Evolutionary conservation across 2,329 filamentous ascomycete species (phyloP).

Genomic region (Arthrobotrys conoides): DNA sequence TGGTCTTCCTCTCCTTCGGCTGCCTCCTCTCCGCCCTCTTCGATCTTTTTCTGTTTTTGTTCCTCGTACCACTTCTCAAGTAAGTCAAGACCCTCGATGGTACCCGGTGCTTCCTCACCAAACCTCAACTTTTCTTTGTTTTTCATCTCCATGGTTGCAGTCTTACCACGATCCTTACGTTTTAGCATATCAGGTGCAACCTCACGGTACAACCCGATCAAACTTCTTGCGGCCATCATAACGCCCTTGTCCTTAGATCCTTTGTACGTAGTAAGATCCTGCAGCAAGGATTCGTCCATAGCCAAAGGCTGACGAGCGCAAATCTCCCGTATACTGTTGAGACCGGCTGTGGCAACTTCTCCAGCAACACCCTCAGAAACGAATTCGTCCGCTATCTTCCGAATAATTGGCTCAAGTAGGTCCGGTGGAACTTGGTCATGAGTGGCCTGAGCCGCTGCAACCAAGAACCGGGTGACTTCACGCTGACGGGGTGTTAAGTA

Average conservation of each 20-base stretch:
- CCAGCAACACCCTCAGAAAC: slow-evolving; percentile 93
- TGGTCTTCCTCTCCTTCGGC: slow-evolving; percentile 73
- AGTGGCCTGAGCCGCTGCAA: slow-evolving; percentile 89
- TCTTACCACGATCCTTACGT: slow-evolving; percentile 91
- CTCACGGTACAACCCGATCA: slow-evolving; percentile 91
- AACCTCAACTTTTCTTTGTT: slow-evolving; percentile 82
- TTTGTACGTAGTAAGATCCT: slow-evolving; percentile 94
- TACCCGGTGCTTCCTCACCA: slow-evolving; percentile 83
- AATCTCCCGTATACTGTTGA: slow-evolving; percentile 95
- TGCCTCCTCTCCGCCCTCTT: slow-evolving; percentile 79
- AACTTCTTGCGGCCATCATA: slow-evolving; percentile 97
- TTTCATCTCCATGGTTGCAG: slow-evolving; percentile 85
- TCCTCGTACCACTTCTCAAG: slow-evolving; percentile 95
- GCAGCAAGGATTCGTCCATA: slow-evolving; percentile 94
- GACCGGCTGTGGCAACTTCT: slow-evolving; percentile 89
- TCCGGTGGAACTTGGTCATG: slow-evolving; percentile 94
- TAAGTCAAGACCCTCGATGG: slow-evolving; percentile 91
- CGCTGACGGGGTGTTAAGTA: slow-evolving; percentile 89
- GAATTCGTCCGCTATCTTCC: slow-evolving; percentile 98
- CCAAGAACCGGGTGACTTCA: slow-evolving; percentile 91
- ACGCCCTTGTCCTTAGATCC: slow-evolving; percentile 99
- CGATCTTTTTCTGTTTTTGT: slow-evolving; percentile 75
- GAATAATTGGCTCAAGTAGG: slow-evolving; percentile 87
- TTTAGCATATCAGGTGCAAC: slow-evolving; percentile 89
- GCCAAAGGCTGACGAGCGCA: slow-evolving; percentile 93